These are phyloP conservation scores for Xylaria sp. DNA, from an alignment of 2,329 filamentous ascomycete species.

Conservation along the genomic window DNA sequence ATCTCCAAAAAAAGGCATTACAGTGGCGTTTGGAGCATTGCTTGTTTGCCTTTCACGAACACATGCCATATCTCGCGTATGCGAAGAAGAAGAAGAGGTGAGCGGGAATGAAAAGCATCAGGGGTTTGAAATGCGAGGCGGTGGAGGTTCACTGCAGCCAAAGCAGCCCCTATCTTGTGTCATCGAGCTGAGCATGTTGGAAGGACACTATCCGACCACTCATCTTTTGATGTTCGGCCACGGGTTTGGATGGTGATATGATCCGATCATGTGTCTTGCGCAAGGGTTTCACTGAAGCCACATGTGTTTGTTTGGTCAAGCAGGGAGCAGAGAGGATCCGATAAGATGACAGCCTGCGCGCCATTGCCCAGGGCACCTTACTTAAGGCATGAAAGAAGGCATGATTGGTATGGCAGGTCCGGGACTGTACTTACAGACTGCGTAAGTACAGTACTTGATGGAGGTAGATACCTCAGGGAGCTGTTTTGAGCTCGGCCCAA, in stretches of 20 bases:
- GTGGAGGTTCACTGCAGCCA: constrained; percentile 22
- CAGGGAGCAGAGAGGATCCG: too few species aligned
- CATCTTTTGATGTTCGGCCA: constrained; percentile 21
- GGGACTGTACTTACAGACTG: not conserved
- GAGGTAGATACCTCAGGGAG: not conserved
- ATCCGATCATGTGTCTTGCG: constrained; percentile 24
- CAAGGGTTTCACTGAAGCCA: constrained; percentile 24
- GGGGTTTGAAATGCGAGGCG: constrained; percentile 24
- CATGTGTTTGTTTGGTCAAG: constrained; percentile 5
- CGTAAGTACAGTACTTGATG: not conserved
- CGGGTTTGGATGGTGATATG: constrained; percentile 21
- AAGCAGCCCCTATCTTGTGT: constrained; percentile 33
- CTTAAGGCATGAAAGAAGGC: not conserved
- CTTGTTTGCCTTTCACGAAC: not conserved
- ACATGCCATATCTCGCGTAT: constrained; percentile 20
- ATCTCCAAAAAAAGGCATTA: not conserved
- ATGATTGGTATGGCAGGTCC: not conserved
- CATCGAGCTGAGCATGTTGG: constrained; percentile 13
- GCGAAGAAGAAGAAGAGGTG: constrained; percentile 10
- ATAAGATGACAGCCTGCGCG: constrained; percentile 24
- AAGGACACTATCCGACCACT: constrained; percentile 27
- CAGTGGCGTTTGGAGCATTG: not conserved
- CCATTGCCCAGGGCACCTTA: not conserved
- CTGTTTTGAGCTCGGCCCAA: constrained; percentile 16
- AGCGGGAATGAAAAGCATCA: constrained; percentile 19